Conservation (phyloP, 371 early-diverging fungal genomes). For the Mortierella sp. region DNA sequence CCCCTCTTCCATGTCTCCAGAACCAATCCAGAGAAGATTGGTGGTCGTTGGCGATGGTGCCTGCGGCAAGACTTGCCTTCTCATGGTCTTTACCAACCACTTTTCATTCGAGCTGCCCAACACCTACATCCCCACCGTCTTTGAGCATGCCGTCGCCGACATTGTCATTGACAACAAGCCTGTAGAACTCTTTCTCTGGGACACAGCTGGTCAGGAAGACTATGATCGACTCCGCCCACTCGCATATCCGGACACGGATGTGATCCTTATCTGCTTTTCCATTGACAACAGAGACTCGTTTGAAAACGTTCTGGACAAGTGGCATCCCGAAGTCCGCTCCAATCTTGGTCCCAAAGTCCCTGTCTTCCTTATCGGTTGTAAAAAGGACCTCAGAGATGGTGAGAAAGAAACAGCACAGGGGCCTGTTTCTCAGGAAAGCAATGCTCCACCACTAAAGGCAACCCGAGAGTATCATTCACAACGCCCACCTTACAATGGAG, state of each 20-base stretch:
- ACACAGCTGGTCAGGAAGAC: conserved; percentile 94
- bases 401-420: conserved; percentile 58
- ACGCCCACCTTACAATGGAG: no score
- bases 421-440: conserved; percentile 66
- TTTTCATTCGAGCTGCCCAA: neutral
- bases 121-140: conserved; percentile 62
- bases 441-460: no score
- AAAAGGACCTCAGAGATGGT: conserved; percentile 75
- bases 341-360: conserved; percentile 71
- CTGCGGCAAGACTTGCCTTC: conserved; percentile 76
- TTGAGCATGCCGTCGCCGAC: conserved; percentile 90
- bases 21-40: conserved; percentile 57
- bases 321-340: conserved; percentile 70
- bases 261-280: conserved; percentile 89
- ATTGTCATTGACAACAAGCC: conserved; percentile 84
- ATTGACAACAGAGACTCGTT: conserved; percentile 81
- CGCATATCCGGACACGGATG: conserved; percentile 91
- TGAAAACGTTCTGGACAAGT: conserved; percentile 85
- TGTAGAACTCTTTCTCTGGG: conserved; percentile 89
- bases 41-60: conserved; percentile 63
- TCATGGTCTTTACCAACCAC: conserved; percentile 71
- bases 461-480: no score
- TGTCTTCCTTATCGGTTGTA: conserved; percentile 77
- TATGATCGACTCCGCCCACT: conserved; percentile 86
- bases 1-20: no score